Evolutionary conservation across 768 basidiomycete genomes (phyloP), one percentile per base, ranked within the genome.

Genomic region (Macrolepiota albuminosa): DNA sequence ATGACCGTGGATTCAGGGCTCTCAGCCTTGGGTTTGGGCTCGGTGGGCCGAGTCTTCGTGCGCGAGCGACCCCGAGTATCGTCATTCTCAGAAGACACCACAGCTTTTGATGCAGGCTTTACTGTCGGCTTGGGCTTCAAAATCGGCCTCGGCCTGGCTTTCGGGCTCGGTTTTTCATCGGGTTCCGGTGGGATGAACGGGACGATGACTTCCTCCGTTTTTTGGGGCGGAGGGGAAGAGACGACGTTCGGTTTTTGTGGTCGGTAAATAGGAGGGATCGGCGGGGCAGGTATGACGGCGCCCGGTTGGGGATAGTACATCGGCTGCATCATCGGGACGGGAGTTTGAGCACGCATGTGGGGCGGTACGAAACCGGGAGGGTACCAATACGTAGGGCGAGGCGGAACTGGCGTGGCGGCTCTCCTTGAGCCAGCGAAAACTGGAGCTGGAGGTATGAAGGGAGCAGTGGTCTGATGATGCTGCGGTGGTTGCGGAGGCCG

Each of bases 161-260:
- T 34, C 31, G 14, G 31, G 3, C 1, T 45, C 21, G 39, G 31
- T 18, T 59, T 24, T 18, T 46, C 42, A 8, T 50, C 40, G 4
- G 42, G 42, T 33, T 33, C n/a, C 2, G 58, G 58, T 2, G 58
- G 58, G 31, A 59, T 59, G 29, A 59, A 59, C 53, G 58, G 58
- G 6, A 48, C n/a, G 1, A 48, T 29, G 8, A 36, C 45, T n/a
- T 47, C 33, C 0, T 47, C 55, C 2, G 24, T 8, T n/a, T 33
- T 36, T 29, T 37, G 8, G 1, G 33, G 24, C 7, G 42, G 33
- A 8, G 42, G 21, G 9, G 50, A 9, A n/a, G 16, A 7, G 18
- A 13, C 8, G 10, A 29, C 31, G 40, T 3, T 21, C 26, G 33
- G 45, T 16, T 7, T 33, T 29, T 0, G 57, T 18, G 0, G 11